A percentile compares a stretch with the other conserved stretches of the same genome.
Evolutionary conservation across 1,284 basidiomycete genomes (phyloP).

Genomic region (Fomitopsis pinicola): DNA sequence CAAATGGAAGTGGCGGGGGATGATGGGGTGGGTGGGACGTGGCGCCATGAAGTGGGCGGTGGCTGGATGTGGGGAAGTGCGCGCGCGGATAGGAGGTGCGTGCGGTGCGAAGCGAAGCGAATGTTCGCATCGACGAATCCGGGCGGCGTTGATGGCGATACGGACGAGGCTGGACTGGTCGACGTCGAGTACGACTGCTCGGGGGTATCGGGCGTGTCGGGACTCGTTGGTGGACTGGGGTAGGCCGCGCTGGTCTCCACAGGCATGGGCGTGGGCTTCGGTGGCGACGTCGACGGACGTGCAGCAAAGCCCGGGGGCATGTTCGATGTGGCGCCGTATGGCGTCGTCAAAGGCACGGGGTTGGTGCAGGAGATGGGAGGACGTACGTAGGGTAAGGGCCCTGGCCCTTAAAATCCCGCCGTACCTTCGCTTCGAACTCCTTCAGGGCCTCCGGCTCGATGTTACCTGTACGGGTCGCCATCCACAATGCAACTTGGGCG

Average conservation of each 20-base stretch:
- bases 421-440: constrained; percentile 62
- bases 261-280: constrained; percentile 22
- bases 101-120: constrained; percentile 41
- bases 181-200: constrained; percentile 44
- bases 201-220: constrained; percentile 43
- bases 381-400: constrained; percentile 58
- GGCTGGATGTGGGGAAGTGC: too few relatives aligned
- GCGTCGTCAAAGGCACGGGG: constrained; percentile 44
- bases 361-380: constrained; percentile 48
- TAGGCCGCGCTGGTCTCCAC: background rate
- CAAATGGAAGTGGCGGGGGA: too few relatives aligned
- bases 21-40: too few relatives aligned
- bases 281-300: constrained; percentile 36
- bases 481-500: too few relatives aligned
- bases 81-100: too few relatives aligned
- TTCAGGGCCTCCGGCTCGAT: constrained; percentile 64
- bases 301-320: constrained; percentile 41
- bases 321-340: constrained; percentile 29
- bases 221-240: constrained; percentile 27
- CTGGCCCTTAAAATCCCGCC: constrained; percentile 54
- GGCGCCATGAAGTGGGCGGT: too few relatives aligned
- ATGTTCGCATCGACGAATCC: constrained; percentile 42
- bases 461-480: too few relatives aligned
- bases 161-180: constrained; percentile 51
- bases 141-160: constrained; percentile 49